Evolutionary conservation across 768 basidiomycete genomes (phyloP).

Genomic region (Boletus rubropictus): DNA sequence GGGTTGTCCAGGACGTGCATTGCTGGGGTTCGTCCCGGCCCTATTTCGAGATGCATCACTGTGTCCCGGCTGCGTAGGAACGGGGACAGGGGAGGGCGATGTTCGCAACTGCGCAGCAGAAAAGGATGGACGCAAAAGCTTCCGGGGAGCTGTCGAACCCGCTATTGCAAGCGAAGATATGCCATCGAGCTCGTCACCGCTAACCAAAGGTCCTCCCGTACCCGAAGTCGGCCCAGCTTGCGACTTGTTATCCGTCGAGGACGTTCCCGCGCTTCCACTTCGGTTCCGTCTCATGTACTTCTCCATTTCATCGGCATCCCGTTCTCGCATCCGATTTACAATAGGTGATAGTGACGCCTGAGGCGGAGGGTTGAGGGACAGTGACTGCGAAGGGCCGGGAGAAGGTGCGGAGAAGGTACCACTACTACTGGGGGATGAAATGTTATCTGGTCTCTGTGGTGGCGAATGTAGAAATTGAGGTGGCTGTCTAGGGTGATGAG

Average conservation of each 20-base stretch:
- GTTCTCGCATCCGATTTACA: slow-evolving; percentile 73
- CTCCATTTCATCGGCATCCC: slow-evolving; percentile 84
- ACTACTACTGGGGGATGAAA: slow-evolving; percentile 31
- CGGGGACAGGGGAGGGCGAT: slow-evolving; percentile 34
- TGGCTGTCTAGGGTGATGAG: slow-evolving; percentile 42
- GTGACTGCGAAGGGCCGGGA: slow-evolving; percentile 32
- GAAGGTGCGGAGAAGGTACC: slow-evolving; percentile 36
- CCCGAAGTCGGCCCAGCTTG: slow-evolving; percentile 45
- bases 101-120: slow-evolving; percentile 74
- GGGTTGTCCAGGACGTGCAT: slow-evolving; percentile 37
- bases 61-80: slow-evolving; percentile 33
- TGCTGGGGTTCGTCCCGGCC: slow-evolving; percentile 61
- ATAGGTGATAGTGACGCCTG: slow-evolving; percentile 64
- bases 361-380: slow-evolving; percentile 33
- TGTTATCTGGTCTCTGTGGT: slow-evolving; percentile 32
- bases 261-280: slow-evolving; percentile 71
- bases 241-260: slow-evolving; percentile 67
- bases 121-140: slow-evolving; percentile 59
- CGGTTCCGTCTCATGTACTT: slow-evolving; percentile 79
- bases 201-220: slow-evolving; percentile 46
- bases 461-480: slow-evolving; percentile 38
- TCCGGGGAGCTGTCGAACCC: slow-evolving; percentile 55
- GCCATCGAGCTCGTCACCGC: slow-evolving; percentile 50
- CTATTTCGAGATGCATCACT: slow-evolving; percentile 48
- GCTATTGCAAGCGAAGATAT: slow-evolving; percentile 42